Base-by-base conservation (phyloP, 2,329 filamentous ascomycete species). In the Fusarium nanum region DNA sequence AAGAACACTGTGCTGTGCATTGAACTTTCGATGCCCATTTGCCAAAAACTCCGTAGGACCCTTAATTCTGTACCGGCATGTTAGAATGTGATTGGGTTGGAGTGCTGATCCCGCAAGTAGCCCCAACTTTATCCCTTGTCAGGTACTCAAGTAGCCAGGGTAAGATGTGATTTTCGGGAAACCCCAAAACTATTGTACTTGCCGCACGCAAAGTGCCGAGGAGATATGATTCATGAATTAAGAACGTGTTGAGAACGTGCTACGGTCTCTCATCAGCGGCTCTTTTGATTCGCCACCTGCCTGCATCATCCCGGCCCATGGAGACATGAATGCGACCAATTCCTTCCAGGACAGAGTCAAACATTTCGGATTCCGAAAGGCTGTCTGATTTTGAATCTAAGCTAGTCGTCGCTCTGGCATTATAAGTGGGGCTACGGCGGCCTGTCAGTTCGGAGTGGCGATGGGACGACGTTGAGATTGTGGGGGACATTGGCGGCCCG, bases 211-310 rank as follows among this genome's bases (percentile, higher is more conserved):
- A 50, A 50, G 18, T 37, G 22, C n/a, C 20, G 20, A 20, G 30
- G 6, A 23, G 16, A 53, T 20, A 16, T 20, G 23, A 25, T 18
- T 53, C 18, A 41, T 20, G 10, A 20, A 34, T 28, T 45, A 40
- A 60, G 52, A 53, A 20, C 49, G 52, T 70, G 48, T 28, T 45
- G 45, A 60, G 55, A 53, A 22, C 49, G 56, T 70, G 48, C 74
- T 76, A 75, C 54, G 56, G 55, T 53, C 49, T 67, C 44, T 58
- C 60, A 3, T 67, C 57, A 45, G 60, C 59, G 28, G 67, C 42
- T 25, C 76, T 70, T 40, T 69, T 73, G 53, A 83, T 81, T 64
- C 82, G 78, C 82, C 81, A 84, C 42, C 82, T 76, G 5, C 81
- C 82, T 13, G 75, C 78, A 16, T 79, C 74, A 48, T 83, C 80